Evolutionary conservation across 768 basidiomycete genomes (phyloP).

Genomic region (Lanmaoa pseudosensibilis): DNA sequence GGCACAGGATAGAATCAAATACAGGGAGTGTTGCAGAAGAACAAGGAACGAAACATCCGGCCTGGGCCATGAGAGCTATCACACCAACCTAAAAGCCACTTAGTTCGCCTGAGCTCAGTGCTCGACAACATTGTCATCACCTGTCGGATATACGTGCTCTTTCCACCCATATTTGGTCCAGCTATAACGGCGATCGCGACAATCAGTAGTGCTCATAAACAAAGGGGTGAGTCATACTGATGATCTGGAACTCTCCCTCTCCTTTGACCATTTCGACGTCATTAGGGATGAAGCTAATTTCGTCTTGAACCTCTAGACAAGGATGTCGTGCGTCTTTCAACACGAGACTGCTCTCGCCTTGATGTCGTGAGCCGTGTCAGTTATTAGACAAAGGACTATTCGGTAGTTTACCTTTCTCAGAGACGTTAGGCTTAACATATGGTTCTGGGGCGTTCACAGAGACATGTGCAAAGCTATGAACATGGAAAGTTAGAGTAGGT

Average conservation of each 20-base stretch:
- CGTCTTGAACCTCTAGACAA: conserved; percentile 95
- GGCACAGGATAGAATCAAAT: too few relatives aligned
- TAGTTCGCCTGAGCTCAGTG: neutral
- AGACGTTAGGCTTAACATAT: conserved; percentile 83
- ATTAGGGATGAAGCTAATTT: conserved; percentile 92
- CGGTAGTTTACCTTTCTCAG: conserved; percentile 62
- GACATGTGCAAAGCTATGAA: conserved; percentile 82
- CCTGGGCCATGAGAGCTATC: too few relatives aligned
- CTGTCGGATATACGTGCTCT: conserved; percentile 95
- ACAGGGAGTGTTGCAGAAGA: too few relatives aligned
- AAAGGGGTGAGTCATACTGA: conserved; percentile 54
- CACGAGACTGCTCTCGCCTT: conserved; percentile 78
- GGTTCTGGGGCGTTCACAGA: conserved; percentile 82
- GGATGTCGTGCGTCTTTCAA: conserved; percentile 91
- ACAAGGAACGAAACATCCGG: too few relatives aligned
- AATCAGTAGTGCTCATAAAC: neutral
- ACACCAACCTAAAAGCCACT: too few relatives aligned
- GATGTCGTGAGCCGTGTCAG: neutral
- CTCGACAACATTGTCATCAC: conserved; percentile 33
- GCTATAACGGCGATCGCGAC: conserved; percentile 42
- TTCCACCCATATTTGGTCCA: conserved; percentile 99
- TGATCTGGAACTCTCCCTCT: conserved; percentile 93
- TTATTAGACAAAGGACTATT: neutral
- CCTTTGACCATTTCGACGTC: conserved; percentile 94
- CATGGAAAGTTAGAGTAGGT: neutral